phyloP scores from a whole-genome alignment of 75 land plant genomes.

The Isoetes taiwanensis region DNA sequence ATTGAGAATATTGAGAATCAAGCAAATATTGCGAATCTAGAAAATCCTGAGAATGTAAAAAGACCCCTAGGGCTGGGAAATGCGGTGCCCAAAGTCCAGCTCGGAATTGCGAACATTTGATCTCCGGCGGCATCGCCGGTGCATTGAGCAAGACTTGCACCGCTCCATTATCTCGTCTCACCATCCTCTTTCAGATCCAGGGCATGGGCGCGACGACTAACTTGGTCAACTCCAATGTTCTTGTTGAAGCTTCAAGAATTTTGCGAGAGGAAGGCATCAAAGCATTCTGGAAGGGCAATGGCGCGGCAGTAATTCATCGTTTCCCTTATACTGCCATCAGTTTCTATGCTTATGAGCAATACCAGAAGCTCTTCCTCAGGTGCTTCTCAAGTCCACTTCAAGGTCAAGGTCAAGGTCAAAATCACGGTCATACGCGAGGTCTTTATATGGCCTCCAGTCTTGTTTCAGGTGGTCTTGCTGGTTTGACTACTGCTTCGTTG shows the following conservation, averaged over 20 bases:
- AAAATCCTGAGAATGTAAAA: too few species aligned
- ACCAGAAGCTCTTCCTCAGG: neutral
- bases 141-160: conserved; percentile 6
- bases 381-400: neutral
- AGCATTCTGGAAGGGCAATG: conserved; percentile 15
- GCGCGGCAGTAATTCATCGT: conserved; percentile 7
- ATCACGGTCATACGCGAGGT: too few species aligned
- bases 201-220: too few species aligned
- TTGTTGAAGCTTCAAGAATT: too few species aligned
- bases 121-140: conserved; percentile 1
- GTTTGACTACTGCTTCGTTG: neutral
- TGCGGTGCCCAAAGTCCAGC: too few species aligned
- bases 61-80: too few species aligned
- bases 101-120: too few species aligned
- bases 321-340: conserved; percentile 7
- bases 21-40: too few species aligned
- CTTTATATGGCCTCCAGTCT: too few species aligned
- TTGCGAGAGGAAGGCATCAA: conserved; percentile 8
- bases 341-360: conserved; percentile 10
- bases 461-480: neutral
- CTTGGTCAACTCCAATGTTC: too few species aligned
- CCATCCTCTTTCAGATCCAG: neutral
- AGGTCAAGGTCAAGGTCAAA: neutral
- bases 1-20: too few species aligned
- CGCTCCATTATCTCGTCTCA: conserved; percentile 2